A percentile compares a stretch with the other conserved stretches of the same genome.
phyloP scores from a whole-genome alignment of 352 stramenopile genomes.

The Globisporangium ultimum region DNA sequence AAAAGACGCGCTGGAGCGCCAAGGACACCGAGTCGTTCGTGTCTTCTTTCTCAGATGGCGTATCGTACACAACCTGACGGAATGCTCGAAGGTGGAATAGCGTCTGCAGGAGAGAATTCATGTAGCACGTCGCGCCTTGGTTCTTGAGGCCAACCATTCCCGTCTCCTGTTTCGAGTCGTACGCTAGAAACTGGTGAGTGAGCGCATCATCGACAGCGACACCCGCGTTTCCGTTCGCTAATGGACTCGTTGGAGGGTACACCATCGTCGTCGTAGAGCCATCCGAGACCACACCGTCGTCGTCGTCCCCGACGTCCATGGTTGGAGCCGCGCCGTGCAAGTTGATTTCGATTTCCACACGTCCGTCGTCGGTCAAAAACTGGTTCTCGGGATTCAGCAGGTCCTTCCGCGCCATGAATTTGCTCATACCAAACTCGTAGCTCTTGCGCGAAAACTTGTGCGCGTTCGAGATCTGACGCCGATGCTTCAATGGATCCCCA shows the following conservation, averaged over 20 bases:
- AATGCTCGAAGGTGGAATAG: conserved; percentile 89
- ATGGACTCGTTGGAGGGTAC: conserved; percentile 15
- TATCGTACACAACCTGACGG: conserved; percentile 81
- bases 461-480: conserved; percentile 37
- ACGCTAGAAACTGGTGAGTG: conserved; percentile 31
- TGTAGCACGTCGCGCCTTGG: conserved; percentile 91
- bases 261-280: conserved; percentile 6
- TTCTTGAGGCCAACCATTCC: conserved; percentile 89
- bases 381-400: conserved; percentile 43
- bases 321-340: conserved; percentile 23
- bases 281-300: conserved; percentile 6
- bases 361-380: conserved; percentile 41
- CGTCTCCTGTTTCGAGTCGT: conserved; percentile 81
- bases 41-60: conserved; percentile 71
- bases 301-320: conserved; percentile 16
- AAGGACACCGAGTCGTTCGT: conserved; percentile 83
- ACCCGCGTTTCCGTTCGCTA: conserved; percentile 17
- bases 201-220: conserved; percentile 8
- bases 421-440: conserved; percentile 49
- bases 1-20: conserved; percentile 84
- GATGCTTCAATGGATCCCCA: conserved; percentile 15
- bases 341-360: conserved; percentile 45
- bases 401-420: conserved; percentile 41
- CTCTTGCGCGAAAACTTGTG: conserved; percentile 49
- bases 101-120: conserved; percentile 93